Percentiles rank a stretch among this genome's conserved stretches.
Conservation (phyloP, 2,329 filamentous ascomycete genomes). For the Colletotrichum sublineola region DNA sequence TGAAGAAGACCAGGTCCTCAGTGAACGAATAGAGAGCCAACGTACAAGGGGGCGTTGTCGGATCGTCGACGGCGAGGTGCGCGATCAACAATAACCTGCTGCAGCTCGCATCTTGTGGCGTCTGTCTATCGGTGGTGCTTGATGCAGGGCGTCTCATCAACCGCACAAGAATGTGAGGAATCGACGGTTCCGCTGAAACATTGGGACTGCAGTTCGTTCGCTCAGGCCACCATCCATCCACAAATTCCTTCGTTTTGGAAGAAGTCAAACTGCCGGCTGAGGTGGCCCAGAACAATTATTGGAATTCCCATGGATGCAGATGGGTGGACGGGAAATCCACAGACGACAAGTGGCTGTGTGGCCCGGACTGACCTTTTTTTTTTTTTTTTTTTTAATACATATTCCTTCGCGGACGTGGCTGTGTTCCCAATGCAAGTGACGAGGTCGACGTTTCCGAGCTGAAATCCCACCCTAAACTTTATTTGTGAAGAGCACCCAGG, state of each 20-base stretch:
- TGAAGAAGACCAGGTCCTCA: background rate
- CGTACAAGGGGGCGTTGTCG: constrained; percentile 20
- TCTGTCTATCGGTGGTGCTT: background rate
- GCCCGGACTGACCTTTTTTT: background rate
- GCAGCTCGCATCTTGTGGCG: background rate
- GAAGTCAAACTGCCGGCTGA: constrained; percentile 28
- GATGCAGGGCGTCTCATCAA: constrained; percentile 2
- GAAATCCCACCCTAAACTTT: constrained; percentile 23
- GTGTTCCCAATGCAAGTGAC: background rate
- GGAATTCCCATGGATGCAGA: background rate
- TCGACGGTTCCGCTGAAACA: constrained; percentile 32
- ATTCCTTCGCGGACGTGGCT: background rate
- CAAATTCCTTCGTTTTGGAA: constrained; percentile 27
- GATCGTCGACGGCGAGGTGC: constrained; percentile 17
- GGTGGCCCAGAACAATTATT: background rate
- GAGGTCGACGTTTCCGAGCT: constrained; percentile 9
- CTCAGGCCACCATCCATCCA: constrained; percentile 36
- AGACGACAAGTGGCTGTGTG: background rate
- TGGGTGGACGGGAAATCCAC: background rate
- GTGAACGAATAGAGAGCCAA: constrained; percentile 3
- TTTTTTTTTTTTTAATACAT: background rate
- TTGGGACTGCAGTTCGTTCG: constrained; percentile 36
- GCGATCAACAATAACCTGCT: constrained; percentile 13
- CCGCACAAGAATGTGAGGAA: constrained; percentile 14
- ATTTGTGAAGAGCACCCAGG: background rate